A percentile compares a stretch with the other conserved stretches of the same genome.
Conservation (phyloP, 768 basidiomycete species). For the Sarcomyxa edulis region DNA sequence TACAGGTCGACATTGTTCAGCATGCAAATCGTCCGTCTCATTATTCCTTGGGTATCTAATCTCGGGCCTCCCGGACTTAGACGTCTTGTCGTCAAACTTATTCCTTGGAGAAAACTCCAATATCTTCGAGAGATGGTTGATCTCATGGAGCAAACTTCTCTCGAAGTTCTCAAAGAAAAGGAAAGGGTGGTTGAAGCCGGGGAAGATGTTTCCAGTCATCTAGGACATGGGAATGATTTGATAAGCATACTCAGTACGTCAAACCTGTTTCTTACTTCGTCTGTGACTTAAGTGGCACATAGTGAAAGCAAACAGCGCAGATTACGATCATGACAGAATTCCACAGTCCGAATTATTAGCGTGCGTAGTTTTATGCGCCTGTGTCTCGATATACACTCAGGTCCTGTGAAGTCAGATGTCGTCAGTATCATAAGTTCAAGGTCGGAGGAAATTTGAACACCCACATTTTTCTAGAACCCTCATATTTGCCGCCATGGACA, state of each 20-base stretch:
- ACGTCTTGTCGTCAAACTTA: conserved; percentile 17
- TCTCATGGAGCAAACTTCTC: conserved; percentile 20
- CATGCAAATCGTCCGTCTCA: conserved; percentile 14
- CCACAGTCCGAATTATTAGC: conserved; percentile 29
- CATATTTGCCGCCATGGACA: conserved; percentile 37
- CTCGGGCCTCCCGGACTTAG: conserved; percentile 20
- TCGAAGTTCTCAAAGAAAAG: conserved; percentile 22
- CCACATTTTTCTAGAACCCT: conserved; percentile 20
- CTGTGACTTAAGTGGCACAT: not conserved
- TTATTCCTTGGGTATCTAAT: conserved; percentile 18
- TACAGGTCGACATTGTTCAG: conserved; percentile 17
- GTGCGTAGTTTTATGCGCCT: conserved; percentile 20
- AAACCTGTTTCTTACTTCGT: not conserved
- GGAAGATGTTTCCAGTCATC: conserved; percentile 17
- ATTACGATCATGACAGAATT: conserved; percentile 25
- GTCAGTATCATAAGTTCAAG: conserved; percentile 1
- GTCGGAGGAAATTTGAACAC: not conserved
- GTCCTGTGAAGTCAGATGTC: not conserved
- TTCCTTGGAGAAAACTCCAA: conserved; percentile 18
- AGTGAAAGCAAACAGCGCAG: conserved; percentile 31
- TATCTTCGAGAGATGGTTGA: conserved; percentile 21
- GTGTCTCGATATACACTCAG: not conserved
- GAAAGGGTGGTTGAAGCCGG: conserved; percentile 20
- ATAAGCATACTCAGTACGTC: conserved; percentile 26
- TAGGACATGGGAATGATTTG: conserved; percentile 29